Evolutionary conservation across 352 stramenopile species (phyloP).

Genomic region (Elongisporangium prolatum): DNA sequence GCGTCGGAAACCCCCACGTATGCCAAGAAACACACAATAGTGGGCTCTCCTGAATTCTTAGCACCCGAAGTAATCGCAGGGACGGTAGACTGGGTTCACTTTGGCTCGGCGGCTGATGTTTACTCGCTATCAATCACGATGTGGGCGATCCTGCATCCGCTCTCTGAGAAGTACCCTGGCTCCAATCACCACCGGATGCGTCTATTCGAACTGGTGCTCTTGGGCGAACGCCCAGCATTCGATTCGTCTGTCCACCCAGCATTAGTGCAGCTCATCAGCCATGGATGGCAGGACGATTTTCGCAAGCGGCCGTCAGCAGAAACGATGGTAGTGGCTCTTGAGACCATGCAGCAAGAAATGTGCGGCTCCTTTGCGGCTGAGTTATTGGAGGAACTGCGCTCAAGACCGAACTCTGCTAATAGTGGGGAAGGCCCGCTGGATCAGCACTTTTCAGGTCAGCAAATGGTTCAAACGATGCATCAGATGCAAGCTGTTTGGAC

Average conservation of each 20-base stretch:
- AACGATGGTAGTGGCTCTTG: slow-evolving; percentile 32
- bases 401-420: slow-evolving; percentile 14
- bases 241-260: slow-evolving; percentile 22
- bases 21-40: slow-evolving; percentile 60
- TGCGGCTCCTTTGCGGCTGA: slow-evolving; percentile 28
- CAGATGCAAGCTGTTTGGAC: slow-evolving; percentile 33
- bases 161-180: slow-evolving; percentile 38
- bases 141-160: slow-evolving; percentile 62
- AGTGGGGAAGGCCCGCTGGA: slow-evolving; percentile 9
- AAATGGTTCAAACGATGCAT: slow-evolving; percentile 29
- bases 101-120: slow-evolving; percentile 60
- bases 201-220: slow-evolving; percentile 41
- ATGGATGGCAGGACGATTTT: slow-evolving; percentile 35
- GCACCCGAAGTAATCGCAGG: slow-evolving; percentile 71
- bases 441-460: slow-evolving; percentile 24
- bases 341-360: slow-evolving; percentile 43
- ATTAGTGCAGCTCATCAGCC: slow-evolving; percentile 29
- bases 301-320: slow-evolving; percentile 29
- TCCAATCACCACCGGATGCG: slow-evolving; percentile 47
- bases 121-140: slow-evolving; percentile 72
- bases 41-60: slow-evolving; percentile 57
- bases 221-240: slow-evolving; percentile 29
- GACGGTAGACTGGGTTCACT: slow-evolving; percentile 28
- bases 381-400: slow-evolving; percentile 30
- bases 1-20: slow-evolving; percentile 11